phyloP scores from a whole-genome alignment of 495 filamentous ascomycete species.

The Trichoderma erinaceum region DNA sequence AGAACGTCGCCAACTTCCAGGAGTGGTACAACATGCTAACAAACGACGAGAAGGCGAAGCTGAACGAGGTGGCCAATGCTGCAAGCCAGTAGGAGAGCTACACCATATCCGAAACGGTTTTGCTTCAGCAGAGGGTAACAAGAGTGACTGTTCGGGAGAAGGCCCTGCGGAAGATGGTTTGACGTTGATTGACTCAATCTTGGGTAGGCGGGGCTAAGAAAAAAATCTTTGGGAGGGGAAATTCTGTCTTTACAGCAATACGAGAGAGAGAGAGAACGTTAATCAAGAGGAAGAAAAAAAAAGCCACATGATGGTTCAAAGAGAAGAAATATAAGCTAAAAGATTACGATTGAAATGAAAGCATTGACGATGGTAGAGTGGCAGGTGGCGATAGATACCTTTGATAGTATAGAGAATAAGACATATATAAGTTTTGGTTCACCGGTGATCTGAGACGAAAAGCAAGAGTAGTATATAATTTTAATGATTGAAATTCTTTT shows the following conservation, averaged over 20 bases:
- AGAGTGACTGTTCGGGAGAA: background rate
- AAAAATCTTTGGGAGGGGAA: no score
- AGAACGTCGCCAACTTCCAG: conserved; percentile 66
- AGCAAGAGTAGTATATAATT: no score
- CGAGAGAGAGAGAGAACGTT: background rate
- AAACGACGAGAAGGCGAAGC: conserved; percentile 67
- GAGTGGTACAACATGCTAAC: conserved; percentile 64
- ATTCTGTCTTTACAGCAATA: background rate
- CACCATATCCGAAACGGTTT: background rate
- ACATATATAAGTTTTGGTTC: background rate
- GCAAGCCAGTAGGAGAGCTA: conserved; percentile 11
- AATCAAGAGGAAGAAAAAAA: background rate
- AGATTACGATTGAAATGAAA: conserved; percentile 3
- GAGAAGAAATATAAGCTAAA: background rate
- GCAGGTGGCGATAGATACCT: conserved; percentile 2
- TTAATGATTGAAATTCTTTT: no score
- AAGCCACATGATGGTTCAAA: background rate
- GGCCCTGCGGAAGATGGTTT: background rate
- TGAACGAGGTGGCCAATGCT: conserved; percentile 40
- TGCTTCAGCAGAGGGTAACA: background rate
- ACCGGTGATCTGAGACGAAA: background rate
- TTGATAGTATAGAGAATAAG: conserved; percentile 5
- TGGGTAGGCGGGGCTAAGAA: no score
- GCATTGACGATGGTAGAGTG: background rate
- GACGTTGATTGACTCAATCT: no score